Conservation (phyloP, 192 early-diverging fungal species). For the Radiomyces spectabilis region DNA sequence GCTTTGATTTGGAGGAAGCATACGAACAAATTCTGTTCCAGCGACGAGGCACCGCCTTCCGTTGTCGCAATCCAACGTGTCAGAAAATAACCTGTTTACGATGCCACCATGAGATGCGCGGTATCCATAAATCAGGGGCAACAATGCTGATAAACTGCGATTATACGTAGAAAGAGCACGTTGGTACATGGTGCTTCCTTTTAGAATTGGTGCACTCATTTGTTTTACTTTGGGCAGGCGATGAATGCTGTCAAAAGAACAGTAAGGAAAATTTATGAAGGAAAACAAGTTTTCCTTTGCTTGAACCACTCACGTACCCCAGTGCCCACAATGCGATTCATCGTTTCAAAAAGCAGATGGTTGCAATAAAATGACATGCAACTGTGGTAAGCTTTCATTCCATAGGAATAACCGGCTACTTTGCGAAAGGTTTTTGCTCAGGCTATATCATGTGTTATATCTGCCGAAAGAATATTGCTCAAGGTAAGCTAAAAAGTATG, state of each 20-base stretch:
- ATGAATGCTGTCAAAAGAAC: slow-evolving; percentile 52
- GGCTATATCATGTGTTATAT: slow-evolving; percentile 57
- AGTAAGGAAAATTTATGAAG: slow-evolving; percentile 19
- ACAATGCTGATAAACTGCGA: slow-evolving; percentile 40
- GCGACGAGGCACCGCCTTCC: slow-evolving; percentile 31
- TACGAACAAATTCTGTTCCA: slow-evolving; percentile 14
- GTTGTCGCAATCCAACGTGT: slow-evolving; percentile 45
- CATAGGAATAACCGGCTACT: too few relatives aligned
- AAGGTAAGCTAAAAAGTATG: slow-evolving; percentile 7
- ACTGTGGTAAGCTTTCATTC: slow-evolving; percentile 36
- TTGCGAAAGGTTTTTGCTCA: too few relatives aligned
- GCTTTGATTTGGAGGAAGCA: slow-evolving; percentile 9
- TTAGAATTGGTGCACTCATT: background rate
- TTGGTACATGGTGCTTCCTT: background rate
- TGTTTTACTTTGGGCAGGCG: slow-evolving; percentile 30
- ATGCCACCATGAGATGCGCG: slow-evolving; percentile 33
- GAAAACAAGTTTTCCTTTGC: background rate
- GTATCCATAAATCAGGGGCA: slow-evolving; percentile 39
- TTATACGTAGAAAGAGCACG: slow-evolving; percentile 43
- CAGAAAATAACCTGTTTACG: slow-evolving; percentile 30
- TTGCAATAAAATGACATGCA: slow-evolving; percentile 59
- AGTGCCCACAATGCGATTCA: slow-evolving; percentile 49
- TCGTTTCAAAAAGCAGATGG: slow-evolving; percentile 51
- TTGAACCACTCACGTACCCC: background rate
- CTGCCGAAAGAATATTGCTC: slow-evolving; percentile 49